Evolutionary conservation across 495 filamentous ascomycete genomes (phyloP).

Genomic region (Hypomontagnella submonticulosa): DNA sequence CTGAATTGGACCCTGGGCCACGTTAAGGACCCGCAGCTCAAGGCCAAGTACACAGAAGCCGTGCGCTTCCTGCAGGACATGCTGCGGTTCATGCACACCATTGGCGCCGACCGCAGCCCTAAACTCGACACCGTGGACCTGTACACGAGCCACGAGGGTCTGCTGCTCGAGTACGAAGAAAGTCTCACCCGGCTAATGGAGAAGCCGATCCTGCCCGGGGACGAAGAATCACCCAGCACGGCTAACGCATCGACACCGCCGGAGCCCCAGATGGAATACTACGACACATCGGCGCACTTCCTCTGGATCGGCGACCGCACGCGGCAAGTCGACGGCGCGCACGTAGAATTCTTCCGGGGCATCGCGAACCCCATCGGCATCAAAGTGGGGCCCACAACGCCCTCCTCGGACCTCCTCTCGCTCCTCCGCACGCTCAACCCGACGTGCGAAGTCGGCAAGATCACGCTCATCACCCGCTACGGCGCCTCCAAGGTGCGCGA

Average conservation of each 20-base stretch:
- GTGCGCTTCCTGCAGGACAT: conserved; percentile 89
- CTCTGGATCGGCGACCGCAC: conserved; percentile 98
- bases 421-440: conserved; percentile 90
- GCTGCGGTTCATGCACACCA: conserved; percentile 92
- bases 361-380: conserved; percentile 95
- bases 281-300: conserved; percentile 95
- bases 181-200: conserved; percentile 79
- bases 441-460: conserved; percentile 80
- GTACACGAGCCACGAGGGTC: conserved; percentile 93
- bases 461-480: conserved; percentile 96
- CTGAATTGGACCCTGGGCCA: conserved; percentile 97
- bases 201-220: conserved; percentile 61
- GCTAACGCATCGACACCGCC: conserved; percentile 17
- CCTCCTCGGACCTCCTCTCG: conserved; percentile 72
- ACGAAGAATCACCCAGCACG: conserved; percentile 24
- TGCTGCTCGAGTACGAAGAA: conserved; percentile 95
- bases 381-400: conserved; percentile 91
- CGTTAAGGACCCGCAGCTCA: conserved; percentile 82
- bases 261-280: conserved; percentile 64
- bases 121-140: conserved; percentile 94
- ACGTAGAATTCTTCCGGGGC: conserved; percentile 97
- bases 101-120: conserved; percentile 86
- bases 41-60: conserved; percentile 83
- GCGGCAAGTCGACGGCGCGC: conserved; percentile 87
- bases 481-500: conserved; percentile 76